A percentile compares a stretch with the other conserved stretches of the same genome.
These are phyloP conservation scores for Barnettozyma pratensis DNA, from an alignment of 805 yeast species.

Conservation along the genomic window DNA sequence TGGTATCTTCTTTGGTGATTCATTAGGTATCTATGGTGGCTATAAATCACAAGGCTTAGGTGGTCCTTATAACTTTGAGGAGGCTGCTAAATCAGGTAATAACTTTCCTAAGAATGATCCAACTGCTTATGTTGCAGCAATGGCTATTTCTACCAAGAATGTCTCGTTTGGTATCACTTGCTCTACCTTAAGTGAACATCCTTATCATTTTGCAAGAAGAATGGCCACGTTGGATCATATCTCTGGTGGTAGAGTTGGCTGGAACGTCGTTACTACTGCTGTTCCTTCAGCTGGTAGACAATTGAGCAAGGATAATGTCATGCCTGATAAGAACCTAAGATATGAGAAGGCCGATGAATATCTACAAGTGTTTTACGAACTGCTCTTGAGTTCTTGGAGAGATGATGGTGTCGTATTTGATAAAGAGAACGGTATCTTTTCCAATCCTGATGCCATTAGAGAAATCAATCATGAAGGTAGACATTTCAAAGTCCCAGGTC, in stretches of 20 bases:
- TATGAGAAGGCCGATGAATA: conserved; percentile 37
- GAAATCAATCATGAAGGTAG: conserved; percentile 26
- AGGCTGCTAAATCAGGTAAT: conserved; percentile 20
- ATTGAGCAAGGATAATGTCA: conserved; percentile 27
- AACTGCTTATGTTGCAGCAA: conserved; percentile 28
- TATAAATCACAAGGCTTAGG: conserved; percentile 21
- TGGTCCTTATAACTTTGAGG: conserved; percentile 30
- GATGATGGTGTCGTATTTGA: conserved; percentile 27
- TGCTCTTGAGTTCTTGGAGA: conserved; percentile 37
- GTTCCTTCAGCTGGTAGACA: conserved; percentile 38
- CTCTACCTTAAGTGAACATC: conserved; percentile 37
- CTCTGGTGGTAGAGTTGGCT: conserved; percentile 37
- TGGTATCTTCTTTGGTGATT: conserved; percentile 33
- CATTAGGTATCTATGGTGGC: conserved; percentile 33
- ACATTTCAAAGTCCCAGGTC: conserved; percentile 29
- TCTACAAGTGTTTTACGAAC: conserved; percentile 33
- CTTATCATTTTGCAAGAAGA: conserved; percentile 37
- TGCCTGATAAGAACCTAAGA: conserved; percentile 36
- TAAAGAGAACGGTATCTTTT: conserved; percentile 21
- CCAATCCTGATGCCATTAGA: conserved; percentile 31
- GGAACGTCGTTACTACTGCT: conserved; percentile 40
- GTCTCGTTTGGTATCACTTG: conserved; percentile 37
- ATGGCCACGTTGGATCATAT: conserved; percentile 28
- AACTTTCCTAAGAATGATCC: conserved; percentile 22
- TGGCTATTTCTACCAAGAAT: conserved; percentile 37